Conservation (phyloP, 1,284 basidiomycete species). For the Neolentinus lepideus region DNA sequence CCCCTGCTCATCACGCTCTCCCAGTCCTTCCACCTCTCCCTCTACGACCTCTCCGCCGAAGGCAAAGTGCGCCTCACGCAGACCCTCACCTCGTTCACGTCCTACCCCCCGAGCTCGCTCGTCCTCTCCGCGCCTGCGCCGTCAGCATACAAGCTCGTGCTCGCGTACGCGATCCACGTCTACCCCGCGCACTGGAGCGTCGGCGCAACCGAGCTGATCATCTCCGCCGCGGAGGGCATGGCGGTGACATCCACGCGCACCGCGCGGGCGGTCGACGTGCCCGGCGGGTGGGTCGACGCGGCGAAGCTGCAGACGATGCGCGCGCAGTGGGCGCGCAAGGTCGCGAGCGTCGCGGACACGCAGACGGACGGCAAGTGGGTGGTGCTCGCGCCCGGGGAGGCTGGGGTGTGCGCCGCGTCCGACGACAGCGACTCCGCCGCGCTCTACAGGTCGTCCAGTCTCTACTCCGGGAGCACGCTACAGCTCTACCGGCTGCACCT, state of each 20-base stretch:
- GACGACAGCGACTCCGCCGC: conserved; percentile 16
- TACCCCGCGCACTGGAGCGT: conserved; percentile 76
- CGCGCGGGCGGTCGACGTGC: conserved; percentile 60
- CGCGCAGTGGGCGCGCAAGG: conserved; percentile 71
- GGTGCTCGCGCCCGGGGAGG: conserved; percentile 58
- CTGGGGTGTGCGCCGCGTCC: conserved; percentile 4
- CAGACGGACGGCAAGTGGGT: conserved; percentile 83
- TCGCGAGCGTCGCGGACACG: conserved; percentile 55
- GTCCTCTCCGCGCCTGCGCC: conserved; percentile 54
- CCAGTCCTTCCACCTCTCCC: conserved; percentile 51
- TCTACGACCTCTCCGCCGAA: conserved; percentile 53
- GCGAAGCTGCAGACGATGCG: conserved; percentile 51
- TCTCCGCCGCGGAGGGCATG: conserved; percentile 28
- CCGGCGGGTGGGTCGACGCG: conserved; percentile 65
- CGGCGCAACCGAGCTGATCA: conserved; percentile 69
- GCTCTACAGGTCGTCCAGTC: conserved; percentile 21
- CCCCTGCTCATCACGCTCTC: conserved; percentile 69
- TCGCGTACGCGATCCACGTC: conserved; percentile 69
- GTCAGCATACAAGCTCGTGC: conserved; percentile 58
- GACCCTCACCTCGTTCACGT: conserved; percentile 65
- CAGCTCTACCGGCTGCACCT: conserved; percentile 70
- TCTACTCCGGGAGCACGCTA: conserved; percentile 45
- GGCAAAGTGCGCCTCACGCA: conserved; percentile 45
- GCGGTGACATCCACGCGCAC: conserved; percentile 42
- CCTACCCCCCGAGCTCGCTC: conserved; percentile 65